phyloP scores from a whole-genome alignment of 1,284 basidiomycete species.

The Cutaneotrichosporon sp. region DNA sequence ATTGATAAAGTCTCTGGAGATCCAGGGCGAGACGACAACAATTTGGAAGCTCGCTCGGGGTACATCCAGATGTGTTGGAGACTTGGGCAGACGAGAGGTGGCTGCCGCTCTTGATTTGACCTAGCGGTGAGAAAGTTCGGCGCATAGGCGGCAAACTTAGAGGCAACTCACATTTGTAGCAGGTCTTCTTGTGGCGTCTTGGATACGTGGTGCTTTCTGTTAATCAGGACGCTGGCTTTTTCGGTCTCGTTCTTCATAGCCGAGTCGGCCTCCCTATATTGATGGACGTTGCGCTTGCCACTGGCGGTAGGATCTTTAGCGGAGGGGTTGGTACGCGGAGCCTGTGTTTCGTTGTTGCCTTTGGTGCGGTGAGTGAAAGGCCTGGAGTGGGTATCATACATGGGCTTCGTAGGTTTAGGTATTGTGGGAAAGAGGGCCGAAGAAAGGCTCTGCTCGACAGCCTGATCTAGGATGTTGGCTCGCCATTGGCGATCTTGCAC shows the following conservation, averaged over 20 bases:
- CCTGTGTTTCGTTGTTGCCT: not conserved
- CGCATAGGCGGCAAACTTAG: too few species aligned
- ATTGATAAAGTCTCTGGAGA: not conserved
- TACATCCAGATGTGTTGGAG: not conserved
- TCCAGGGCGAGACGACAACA: not conserved
- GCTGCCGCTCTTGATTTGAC: too few species aligned
- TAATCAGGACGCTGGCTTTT: too few species aligned
- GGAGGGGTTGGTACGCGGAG: not conserved
- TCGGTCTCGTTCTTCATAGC: too few species aligned
- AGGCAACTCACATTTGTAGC: too few species aligned
- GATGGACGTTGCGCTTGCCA: not conserved
- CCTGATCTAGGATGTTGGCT: conserved; percentile 6
- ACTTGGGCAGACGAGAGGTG: not conserved
- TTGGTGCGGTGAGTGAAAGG: not conserved
- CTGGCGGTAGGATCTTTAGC: not conserved
- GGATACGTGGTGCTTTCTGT: too few species aligned
- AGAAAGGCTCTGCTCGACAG: conserved; percentile 2
- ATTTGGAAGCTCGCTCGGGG: not conserved
- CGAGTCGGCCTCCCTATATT: too few species aligned
- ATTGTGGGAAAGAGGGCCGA: not conserved
- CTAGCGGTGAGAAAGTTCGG: too few species aligned
- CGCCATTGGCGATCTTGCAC: conserved; percentile 4
- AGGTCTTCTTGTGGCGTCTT: too few species aligned
- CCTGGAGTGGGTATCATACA: not conserved
- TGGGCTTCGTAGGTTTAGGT: not conserved